A percentile compares a stretch with the other conserved stretches of the same genome.
Evolutionary conservation across 768 basidiomycete species (phyloP).

Genomic region (Rhodosporidiobolus sp.): DNA sequence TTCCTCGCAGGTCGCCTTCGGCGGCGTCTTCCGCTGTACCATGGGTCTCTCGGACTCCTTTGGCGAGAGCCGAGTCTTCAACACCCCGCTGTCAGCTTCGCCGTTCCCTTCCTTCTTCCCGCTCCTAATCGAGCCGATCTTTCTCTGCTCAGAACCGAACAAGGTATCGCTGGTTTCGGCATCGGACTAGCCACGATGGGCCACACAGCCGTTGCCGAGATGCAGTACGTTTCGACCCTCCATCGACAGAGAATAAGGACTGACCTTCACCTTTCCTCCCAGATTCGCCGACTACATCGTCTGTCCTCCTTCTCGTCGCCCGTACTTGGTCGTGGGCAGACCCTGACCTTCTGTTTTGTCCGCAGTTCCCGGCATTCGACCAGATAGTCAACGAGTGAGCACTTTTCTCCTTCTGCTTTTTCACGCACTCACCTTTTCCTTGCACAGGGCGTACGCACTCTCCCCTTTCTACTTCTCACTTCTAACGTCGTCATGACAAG

Average conservation of each 20-base stretch:
- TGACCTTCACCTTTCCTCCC: neutral
- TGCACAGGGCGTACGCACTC: constrained; percentile 18
- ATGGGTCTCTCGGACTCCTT: constrained; percentile 30
- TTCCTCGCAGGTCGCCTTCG: constrained; percentile 72
- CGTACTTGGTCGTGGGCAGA: too few species aligned
- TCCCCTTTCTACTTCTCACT: neutral
- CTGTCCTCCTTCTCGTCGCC: neutral
- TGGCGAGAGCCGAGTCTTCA: constrained; percentile 83
- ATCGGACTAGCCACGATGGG: constrained; percentile 90
- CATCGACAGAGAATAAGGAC: rapidly evolving
- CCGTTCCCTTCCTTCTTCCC: neutral
- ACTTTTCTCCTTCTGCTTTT: too few species aligned
- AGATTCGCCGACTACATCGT: constrained; percentile 48
- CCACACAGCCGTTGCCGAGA: constrained; percentile 89
- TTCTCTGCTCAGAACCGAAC: constrained; percentile 43
- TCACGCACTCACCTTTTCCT: neutral
- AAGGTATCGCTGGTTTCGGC: constrained; percentile 88
- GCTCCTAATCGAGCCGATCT: too few species aligned
- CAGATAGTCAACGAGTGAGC: constrained; percentile 81
- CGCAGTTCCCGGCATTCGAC: constrained; percentile 78
- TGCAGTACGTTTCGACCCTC: constrained; percentile 49
- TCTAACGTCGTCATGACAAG: neutral
- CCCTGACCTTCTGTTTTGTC: neutral
- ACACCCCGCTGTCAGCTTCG: constrained; percentile 65
- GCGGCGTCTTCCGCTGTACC: constrained; percentile 73